A percentile compares a stretch with the other conserved stretches of the same genome.
Conservation (phyloP, 139 green algal species). For the Chlamydomonas eustigma region DNA sequence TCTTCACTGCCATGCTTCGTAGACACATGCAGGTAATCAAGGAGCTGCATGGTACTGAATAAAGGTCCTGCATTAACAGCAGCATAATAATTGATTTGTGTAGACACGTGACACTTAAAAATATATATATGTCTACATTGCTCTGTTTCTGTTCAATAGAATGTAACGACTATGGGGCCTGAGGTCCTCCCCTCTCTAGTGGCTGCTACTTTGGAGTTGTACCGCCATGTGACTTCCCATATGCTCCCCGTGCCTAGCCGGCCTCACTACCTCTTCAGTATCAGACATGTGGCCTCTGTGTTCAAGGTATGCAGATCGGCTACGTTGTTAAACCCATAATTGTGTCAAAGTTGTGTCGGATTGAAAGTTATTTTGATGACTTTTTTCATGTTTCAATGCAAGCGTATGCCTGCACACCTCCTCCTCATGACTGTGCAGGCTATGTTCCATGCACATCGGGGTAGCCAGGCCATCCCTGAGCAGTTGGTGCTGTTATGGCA, state of each 20-base stretch:
- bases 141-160: background rate
- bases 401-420: background rate
- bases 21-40: constrained; percentile 13
- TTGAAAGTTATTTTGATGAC: no score
- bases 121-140: constrained; percentile 7
- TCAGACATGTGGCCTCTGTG: constrained; percentile 52
- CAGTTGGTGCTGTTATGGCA: constrained; percentile 53
- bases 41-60: no score
- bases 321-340: background rate
- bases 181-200: constrained; percentile 24
- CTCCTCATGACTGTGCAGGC: constrained; percentile 8
- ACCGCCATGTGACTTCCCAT: constrained; percentile 21
- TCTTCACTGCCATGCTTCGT: constrained; percentile 36
- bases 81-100: no score
- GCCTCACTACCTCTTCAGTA: constrained; percentile 58
- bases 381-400: no score
- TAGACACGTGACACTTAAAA: no score
- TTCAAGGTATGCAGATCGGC: constrained; percentile 37
- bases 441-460: constrained; percentile 33
- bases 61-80: no score
- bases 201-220: constrained; percentile 35
- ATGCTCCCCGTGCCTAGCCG: constrained; percentile 49
- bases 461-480: constrained; percentile 20
- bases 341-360: no score
- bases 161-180: constrained; percentile 5